Evolutionary conservation across 805 yeast genomes (phyloP).

Genomic region (Sugiyamaella valdiviana): DNA sequence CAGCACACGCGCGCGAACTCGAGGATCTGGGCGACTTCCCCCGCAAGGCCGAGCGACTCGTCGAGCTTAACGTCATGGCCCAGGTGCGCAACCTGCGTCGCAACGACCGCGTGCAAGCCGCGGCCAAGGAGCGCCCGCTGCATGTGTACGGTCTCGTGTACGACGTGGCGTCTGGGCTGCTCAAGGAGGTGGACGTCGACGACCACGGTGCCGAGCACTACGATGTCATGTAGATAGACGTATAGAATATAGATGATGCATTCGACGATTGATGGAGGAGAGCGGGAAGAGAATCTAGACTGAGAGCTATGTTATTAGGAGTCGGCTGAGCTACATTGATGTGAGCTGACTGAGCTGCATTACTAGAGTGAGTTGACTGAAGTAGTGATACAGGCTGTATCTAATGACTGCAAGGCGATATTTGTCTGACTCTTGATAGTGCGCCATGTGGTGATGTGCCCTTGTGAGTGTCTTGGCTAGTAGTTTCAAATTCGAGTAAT

Average conservation of each 20-base stretch:
- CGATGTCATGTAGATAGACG: not conserved
- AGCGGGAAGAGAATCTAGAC: too few species aligned
- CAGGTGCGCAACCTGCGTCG: slow-evolving; percentile 60
- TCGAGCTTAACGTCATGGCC: slow-evolving; percentile 67
- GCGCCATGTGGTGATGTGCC: too few species aligned
- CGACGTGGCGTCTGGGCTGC: slow-evolving; percentile 70
- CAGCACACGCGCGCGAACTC: slow-evolving; percentile 48
- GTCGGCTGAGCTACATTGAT: too few species aligned
- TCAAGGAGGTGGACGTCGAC: slow-evolving; percentile 42
- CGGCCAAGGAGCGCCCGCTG: slow-evolving; percentile 53
- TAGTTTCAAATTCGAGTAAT: too few species aligned
- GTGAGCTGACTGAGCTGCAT: too few species aligned
- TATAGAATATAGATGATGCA: not conserved
- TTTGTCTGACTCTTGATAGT: too few species aligned
- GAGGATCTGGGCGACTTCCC: slow-evolving; percentile 45
- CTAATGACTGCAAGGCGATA: too few species aligned
- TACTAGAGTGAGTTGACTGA: too few species aligned
- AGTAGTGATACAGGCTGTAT: too few species aligned
- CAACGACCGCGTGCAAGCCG: slow-evolving; percentile 63
- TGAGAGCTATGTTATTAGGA: too few species aligned
- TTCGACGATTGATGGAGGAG: too few species aligned
- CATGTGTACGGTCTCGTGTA: slow-evolving; percentile 80
- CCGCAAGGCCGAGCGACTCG: slow-evolving; percentile 53
- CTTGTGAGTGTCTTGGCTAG: too few species aligned
- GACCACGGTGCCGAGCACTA: slow-evolving; percentile 20